Evolutionary conservation across 2,329 filamentous ascomycete species (phyloP).

Genomic region (Trichoderma sp.): DNA sequence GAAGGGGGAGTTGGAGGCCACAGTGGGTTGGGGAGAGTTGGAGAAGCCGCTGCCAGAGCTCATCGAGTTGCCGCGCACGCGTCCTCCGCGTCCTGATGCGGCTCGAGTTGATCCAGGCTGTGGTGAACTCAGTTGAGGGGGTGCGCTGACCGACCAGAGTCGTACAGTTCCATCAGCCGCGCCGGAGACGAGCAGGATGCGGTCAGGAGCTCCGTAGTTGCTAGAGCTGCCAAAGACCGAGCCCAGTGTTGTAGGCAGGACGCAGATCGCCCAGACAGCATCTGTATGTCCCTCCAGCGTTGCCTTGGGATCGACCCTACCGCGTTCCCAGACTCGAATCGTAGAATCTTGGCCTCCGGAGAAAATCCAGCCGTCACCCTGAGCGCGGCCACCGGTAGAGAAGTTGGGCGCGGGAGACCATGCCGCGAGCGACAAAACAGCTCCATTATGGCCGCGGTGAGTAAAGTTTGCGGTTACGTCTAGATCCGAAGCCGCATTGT

Average conservation of each 20-base stretch:
- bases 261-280: slow-evolving; percentile 92
- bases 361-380: slow-evolving; percentile 97
- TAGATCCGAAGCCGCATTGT: slow-evolving; percentile 68
- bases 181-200: slow-evolving; percentile 86
- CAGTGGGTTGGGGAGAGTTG: slow-evolving; percentile 83
- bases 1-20: slow-evolving; percentile 82
- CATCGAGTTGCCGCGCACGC: slow-evolving; percentile 85
- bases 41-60: slow-evolving; percentile 92
- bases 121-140: slow-evolving; percentile 80
- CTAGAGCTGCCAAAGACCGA: slow-evolving; percentile 74
- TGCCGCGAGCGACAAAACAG: slow-evolving; percentile 81
- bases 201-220: slow-evolving; percentile 75
- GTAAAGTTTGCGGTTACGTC: slow-evolving; percentile 95
- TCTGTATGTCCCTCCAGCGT: slow-evolving; percentile 93
- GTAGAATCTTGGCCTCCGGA: slow-evolving; percentile 94
- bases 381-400: slow-evolving; percentile 79
- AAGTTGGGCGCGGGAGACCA: slow-evolving; percentile 88
- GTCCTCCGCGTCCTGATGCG: slow-evolving; percentile 59
- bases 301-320: slow-evolving; percentile 90
- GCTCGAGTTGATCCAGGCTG: slow-evolving; percentile 65
- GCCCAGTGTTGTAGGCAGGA: slow-evolving; percentile 79
- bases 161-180: slow-evolving; percentile 88
- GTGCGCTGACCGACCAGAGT: slow-evolving; percentile 90
- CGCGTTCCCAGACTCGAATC: slow-evolving; percentile 92
- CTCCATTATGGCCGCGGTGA: slow-evolving; percentile 87